Conservation (phyloP, 1,284 basidiomycete genomes). For the Fomitiporia mediterranea region DNA sequence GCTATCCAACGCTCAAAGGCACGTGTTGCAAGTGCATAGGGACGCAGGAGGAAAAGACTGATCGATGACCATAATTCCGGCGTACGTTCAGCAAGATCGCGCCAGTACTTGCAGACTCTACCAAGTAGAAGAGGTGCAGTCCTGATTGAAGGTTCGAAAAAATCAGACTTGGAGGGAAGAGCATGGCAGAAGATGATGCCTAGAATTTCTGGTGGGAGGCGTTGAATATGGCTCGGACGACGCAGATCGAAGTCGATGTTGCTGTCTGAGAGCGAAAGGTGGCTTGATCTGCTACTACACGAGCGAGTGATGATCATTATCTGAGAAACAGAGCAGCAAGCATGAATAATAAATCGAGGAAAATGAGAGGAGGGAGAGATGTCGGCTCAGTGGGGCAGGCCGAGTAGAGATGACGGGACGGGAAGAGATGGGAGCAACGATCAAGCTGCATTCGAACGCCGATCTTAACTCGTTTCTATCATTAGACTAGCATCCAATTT, state of each 20-base stretch:
- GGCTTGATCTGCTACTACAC: neutral
- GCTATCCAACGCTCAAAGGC: conserved; percentile 16
- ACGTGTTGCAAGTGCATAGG: conserved; percentile 8
- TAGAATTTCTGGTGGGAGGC: conserved; percentile 17
- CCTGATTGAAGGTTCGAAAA: conserved; percentile 14
- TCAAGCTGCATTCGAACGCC: neutral
- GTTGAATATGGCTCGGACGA: conserved; percentile 8
- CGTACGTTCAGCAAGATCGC: conserved; percentile 9
- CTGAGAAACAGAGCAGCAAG: too few relatives aligned
- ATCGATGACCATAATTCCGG: conserved; percentile 18
- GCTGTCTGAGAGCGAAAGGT: neutral
- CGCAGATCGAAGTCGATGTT: neutral
- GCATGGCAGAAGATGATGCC: conserved; percentile 18
- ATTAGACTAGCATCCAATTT: neutral
- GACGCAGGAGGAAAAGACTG: conserved; percentile 14
- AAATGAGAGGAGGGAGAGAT: neutral
- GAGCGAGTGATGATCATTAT: neutral
- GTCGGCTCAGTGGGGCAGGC: neutral
- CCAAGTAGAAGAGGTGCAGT: conserved; percentile 11
- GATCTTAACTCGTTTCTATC: neutral
- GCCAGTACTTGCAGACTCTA: conserved; percentile 12
- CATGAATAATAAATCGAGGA: neutral
- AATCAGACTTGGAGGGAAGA: conserved; percentile 11
- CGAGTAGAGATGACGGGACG: neutral
- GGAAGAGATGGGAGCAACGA: neutral